Evolutionary conservation across 2,329 filamentous ascomycete genomes (phyloP), one percentile per base, ranked within the genome.

Genomic region (Dothideomycetidae sp.): DNA sequence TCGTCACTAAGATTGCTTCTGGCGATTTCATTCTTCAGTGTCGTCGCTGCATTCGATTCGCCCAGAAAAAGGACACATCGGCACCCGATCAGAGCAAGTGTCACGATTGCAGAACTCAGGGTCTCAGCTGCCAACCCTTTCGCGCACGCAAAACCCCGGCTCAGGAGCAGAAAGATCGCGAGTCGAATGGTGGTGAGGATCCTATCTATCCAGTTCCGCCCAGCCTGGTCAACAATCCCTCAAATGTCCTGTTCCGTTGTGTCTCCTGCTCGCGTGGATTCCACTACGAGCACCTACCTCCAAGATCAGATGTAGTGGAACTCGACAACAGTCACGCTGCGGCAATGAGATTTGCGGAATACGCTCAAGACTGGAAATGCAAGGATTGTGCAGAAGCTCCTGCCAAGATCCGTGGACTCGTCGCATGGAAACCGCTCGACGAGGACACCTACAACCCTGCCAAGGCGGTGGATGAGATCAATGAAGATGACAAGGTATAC

Each of bases 21-120:
- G 74, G 78, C 2, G 60, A 78, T 26, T 96, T 93, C 48, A 77
- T 98, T 11, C 62, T 98, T 28, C 90, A 98, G 54, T 98, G 90
- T 60, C 78, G 76, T 46, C 80, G 77, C 40, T 98, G 90, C 54
- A 70, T 96, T 44, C 78, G 78, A 3, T 53, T 69, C 13, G 68
- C 75, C 31, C 63, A 65, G 43, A 75, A 75, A 52, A 86, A 81
- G 50, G 83, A 94, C 45, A 44, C 50, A 0, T 67, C 64, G 12
- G 75, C 78, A 1, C 86, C 90, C 0, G 68, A 75, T 42, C 69
- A 84, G 31, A 74, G 77, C 41, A 63, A 63, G 31, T 98, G 92
- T 50, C 73, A 80, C 43, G 62, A 60, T 5, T 98, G 90, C 53
- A 70, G 67, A 37, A 53, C 65, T 19, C 52, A 62, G n/a, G 83